Conservation (phyloP, 2,329 filamentous ascomycete genomes). For the Microsporum ferrugineum region DNA sequence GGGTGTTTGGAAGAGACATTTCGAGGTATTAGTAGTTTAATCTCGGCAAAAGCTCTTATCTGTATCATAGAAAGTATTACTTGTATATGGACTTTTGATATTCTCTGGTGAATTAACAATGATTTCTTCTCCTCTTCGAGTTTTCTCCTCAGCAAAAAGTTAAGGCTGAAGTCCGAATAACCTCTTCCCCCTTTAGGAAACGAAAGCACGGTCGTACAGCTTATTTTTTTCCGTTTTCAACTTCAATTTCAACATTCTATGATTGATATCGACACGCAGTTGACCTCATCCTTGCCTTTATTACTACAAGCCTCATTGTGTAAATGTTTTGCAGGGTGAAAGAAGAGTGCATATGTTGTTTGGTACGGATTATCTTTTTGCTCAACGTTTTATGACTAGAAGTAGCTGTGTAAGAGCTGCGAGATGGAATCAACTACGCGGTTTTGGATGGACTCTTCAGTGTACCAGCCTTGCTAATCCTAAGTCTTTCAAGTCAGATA, state of each 20-base stretch:
- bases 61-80: neutral
- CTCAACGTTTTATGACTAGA: no score
- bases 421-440: neutral
- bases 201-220: neutral
- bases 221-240: neutral
- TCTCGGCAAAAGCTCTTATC: neutral
- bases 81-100: neutral
- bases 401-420: no score
- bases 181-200: neutral
- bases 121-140: neutral
- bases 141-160: neutral
- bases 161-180: neutral
- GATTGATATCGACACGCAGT: no score
- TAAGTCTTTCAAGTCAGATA: neutral
- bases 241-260: neutral
- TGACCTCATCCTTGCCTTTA: no score
- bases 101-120: no score
- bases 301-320: no score
- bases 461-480: neutral
- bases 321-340: no score
- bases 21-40: slow-evolving; percentile 27
- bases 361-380: no score
- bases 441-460: neutral
- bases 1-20: slow-evolving; percentile 34
- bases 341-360: no score